phyloP scores from a whole-genome alignment of 495 filamentous ascomycete species.

The Talaromyces nanjingensis region DNA sequence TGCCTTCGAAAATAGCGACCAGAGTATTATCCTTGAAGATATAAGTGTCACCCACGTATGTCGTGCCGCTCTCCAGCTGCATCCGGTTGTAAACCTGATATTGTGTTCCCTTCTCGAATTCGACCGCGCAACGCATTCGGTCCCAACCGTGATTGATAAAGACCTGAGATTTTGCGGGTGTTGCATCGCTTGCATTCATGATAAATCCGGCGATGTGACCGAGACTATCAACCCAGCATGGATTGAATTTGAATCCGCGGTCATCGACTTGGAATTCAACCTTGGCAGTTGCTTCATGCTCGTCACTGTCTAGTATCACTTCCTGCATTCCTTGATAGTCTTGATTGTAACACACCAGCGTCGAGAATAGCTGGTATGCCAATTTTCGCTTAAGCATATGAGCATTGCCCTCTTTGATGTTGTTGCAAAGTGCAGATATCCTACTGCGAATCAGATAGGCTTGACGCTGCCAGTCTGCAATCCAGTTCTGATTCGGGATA shows the following conservation, averaged over 20 bases:
- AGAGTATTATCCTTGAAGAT: conserved; percentile 38
- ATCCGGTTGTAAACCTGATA: conserved; percentile 37
- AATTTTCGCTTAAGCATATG: conserved; percentile 45
- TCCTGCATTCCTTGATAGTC: conserved; percentile 64
- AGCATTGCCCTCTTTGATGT: conserved; percentile 16
- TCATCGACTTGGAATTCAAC: conserved; percentile 42
- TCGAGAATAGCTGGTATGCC: conserved; percentile 60
- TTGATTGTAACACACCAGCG: conserved; percentile 54
- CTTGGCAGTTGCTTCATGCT: conserved; percentile 62
- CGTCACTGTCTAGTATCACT: conserved; percentile 63
- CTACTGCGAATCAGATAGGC: conserved; percentile 27
- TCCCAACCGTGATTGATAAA: conserved; percentile 40
- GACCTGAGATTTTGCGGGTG: conserved; percentile 36
- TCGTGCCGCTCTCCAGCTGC: conserved; percentile 29
- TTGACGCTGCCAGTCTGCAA: conserved; percentile 34
- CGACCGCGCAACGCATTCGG: conserved; percentile 22
- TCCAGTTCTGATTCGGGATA: not conserved
- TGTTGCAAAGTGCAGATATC: conserved; percentile 17
- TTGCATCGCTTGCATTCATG: conserved; percentile 41
- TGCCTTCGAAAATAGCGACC: conserved; percentile 23
- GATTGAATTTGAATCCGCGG: conserved; percentile 45
- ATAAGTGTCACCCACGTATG: conserved; percentile 45
- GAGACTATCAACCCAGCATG: conserved; percentile 42
- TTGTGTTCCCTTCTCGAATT: conserved; percentile 50
- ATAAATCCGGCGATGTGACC: conserved; percentile 47